Base-by-base conservation (phyloP, 306 rosid genomes). In the Gastrolobium villosum region DNA sequence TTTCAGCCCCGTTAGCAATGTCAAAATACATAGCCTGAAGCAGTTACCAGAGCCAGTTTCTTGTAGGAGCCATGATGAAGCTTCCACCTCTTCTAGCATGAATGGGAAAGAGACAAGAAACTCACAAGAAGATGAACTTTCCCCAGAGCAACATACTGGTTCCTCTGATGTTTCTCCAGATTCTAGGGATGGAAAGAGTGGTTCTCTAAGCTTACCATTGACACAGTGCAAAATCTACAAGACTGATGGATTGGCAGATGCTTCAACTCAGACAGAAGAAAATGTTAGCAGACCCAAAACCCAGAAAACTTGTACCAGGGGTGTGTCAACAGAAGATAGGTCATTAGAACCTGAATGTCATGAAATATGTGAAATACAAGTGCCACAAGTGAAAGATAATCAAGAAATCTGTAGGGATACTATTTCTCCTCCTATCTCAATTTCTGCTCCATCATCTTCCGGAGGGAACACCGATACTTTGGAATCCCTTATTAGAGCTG, bases 261-360 rank as follows among this genome's bases (percentile, higher is more conserved):
- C 98, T 75, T 88, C 96, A 1, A 94, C 98, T 15, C 98, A 94
- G 83, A 94, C 98, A 6, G 97, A 94, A 75, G 98, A 90, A 70
- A 76, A 83, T 65, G 72, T 61, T 41, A 68, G 85, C 57, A 79
- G 69, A 59, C 46, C 85, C 3, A 81, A 82, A 82, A 13, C 76
- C 36, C 90, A 76, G 43, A 87, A 92, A 74, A 94, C 94, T 54
- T 92, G 96, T 86, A 86, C 90, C 11, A 86, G 96, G 81, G 97
- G 96, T 74, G 94, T 94, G 65, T 94, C 98, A 10, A 94, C 98
- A 1, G 98, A 94, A 67, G 96, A 92, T 53, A 87, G 86, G 6
- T 79, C 92, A 7, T 8, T 84, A 37, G 94, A 84, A 82, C 80
- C 84, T 15, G 94, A 85, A 34, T 85, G 82, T 83, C 41, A 82